Conservation (phyloP, 139 green algal species). For the Chlorella sp. region DNA sequence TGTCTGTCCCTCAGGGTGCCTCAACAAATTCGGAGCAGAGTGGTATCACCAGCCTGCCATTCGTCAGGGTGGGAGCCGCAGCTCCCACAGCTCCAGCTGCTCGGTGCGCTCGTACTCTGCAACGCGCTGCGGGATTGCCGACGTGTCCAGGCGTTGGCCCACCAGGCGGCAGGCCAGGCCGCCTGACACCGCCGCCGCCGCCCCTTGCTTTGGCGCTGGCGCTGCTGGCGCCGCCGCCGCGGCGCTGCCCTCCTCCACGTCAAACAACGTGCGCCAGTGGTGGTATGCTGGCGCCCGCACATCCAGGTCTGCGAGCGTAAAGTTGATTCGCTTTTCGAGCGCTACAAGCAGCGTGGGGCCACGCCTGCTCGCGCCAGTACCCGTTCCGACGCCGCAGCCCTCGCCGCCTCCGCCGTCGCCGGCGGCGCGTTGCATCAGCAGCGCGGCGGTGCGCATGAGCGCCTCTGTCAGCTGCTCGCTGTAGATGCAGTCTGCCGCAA, state of each 20-base stretch:
- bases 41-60: not conserved
- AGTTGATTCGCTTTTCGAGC: conserved; percentile 15
- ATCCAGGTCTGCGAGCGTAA: conserved; percentile 7
- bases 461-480: conserved; percentile 16
- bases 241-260: not conserved
- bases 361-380: too few species aligned
- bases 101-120: not conserved
- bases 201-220: not conserved
- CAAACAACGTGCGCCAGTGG: conserved; percentile 21
- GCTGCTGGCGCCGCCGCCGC: not conserved
- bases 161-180: not conserved
- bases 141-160: conserved; percentile 6
- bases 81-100: conserved; percentile 27
- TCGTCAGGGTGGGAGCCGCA: conserved; percentile 5
- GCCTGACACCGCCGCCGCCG: not conserved
- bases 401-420: not conserved
- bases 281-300: conserved; percentile 16
- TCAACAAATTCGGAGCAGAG: too few species aligned
- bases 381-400: too few species aligned
- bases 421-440: conserved; percentile 6
- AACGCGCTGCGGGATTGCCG: not conserved
- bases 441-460: conserved; percentile 14
- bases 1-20: too few species aligned
- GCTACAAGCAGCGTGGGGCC: conserved; percentile 17
- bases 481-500: conserved; percentile 23